phyloP scores from a whole-genome alignment of 2,329 filamentous ascomycete species.

The Fusarium lyarnte region DNA sequence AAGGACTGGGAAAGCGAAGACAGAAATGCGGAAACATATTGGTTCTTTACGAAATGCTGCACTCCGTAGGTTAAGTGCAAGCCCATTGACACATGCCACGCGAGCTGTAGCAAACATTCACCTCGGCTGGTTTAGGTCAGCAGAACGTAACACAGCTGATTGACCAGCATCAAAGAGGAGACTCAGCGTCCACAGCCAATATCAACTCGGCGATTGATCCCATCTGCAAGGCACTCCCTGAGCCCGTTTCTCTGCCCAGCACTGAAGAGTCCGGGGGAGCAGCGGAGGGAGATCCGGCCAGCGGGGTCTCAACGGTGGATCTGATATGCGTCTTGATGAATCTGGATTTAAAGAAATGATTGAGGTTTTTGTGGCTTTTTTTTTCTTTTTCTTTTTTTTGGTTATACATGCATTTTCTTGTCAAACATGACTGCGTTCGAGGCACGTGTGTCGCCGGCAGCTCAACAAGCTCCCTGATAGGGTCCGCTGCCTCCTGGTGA shows the following conservation, averaged over 20 bases:
- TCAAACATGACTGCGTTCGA: not conserved
- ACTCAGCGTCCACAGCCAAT: slow-evolving; percentile 11
- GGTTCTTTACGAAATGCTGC: not conserved
- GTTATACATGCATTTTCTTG: not conserved
- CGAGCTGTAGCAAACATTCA: slow-evolving; percentile 7
- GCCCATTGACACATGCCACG: slow-evolving; percentile 33
- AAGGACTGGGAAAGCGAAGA: not conserved
- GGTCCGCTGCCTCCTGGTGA: not conserved
- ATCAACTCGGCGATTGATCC: slow-evolving; percentile 15
- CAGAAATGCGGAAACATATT: not conserved
- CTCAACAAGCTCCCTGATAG: slow-evolving; percentile 6
- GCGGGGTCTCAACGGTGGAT: slow-evolving; percentile 10
- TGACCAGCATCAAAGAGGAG: slow-evolving; percentile 15
- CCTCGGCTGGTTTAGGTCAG: slow-evolving; percentile 33
- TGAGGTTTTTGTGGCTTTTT: not conserved
- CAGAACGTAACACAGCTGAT: slow-evolving; percentile 11
- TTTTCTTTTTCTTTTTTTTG: too few relatives aligned
- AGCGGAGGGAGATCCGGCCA: slow-evolving; percentile 13
- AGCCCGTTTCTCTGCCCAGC: slow-evolving; percentile 10
- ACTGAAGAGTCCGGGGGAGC: slow-evolving; percentile 25
- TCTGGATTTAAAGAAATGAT: slow-evolving; percentile 8
- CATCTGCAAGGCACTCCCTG: slow-evolving; percentile 31
- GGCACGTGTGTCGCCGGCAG: not conserved
- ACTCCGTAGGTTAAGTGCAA: not conserved
- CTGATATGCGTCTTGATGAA: slow-evolving; percentile 31